Evolutionary conservation across 2,329 filamentous ascomycete species (phyloP).

Genomic region (Waltergamsia citrina): DNA sequence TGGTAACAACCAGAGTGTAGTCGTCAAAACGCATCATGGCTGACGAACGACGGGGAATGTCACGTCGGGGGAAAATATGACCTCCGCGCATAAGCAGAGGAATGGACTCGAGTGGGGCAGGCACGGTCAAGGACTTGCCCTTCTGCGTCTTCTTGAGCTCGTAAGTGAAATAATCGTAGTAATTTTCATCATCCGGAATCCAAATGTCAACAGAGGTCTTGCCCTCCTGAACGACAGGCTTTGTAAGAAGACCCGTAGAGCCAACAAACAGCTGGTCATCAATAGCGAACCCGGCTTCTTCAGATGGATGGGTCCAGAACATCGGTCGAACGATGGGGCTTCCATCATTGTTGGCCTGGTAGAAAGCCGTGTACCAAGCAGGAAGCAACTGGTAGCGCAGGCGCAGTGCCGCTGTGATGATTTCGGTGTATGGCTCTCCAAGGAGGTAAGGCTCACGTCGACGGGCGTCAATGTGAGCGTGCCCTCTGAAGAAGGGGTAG

Average conservation of each 20-base stretch:
- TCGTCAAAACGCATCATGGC: conserved; percentile 91
- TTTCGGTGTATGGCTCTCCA: conserved; percentile 73
- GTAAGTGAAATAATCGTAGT: conserved; percentile 95
- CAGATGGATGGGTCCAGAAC: conserved; percentile 82
- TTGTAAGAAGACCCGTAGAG: conserved; percentile 79
- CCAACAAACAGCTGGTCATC: conserved; percentile 94
- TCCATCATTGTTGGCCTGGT: conserved; percentile 73
- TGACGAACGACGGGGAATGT: conserved; percentile 75
- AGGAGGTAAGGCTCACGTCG: conserved; percentile 87
- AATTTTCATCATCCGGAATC: conserved; percentile 78
- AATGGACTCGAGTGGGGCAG: conserved; percentile 75
- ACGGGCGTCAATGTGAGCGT: conserved; percentile 93
- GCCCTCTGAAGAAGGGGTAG: conserved; percentile 96
- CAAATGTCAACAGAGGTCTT: conserved; percentile 69
- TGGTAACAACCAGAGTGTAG: conserved; percentile 74
- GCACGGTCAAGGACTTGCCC: conserved; percentile 59
- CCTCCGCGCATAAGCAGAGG: conserved; percentile 89
- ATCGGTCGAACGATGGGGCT: conserved; percentile 85
- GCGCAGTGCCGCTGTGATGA: conserved; percentile 80
- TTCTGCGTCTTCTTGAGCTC: conserved; percentile 59
- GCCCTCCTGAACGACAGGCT: conserved; percentile 76
- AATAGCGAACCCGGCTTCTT: conserved; percentile 77
- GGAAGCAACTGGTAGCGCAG: conserved; percentile 85
- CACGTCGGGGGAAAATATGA: conserved; percentile 83
- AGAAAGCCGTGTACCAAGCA: conserved; percentile 95